Evolutionary conservation across 805 yeast genomes (phyloP), one percentile per base, ranked within the genome.

Genomic region (Clavispora asparagi): DNA sequence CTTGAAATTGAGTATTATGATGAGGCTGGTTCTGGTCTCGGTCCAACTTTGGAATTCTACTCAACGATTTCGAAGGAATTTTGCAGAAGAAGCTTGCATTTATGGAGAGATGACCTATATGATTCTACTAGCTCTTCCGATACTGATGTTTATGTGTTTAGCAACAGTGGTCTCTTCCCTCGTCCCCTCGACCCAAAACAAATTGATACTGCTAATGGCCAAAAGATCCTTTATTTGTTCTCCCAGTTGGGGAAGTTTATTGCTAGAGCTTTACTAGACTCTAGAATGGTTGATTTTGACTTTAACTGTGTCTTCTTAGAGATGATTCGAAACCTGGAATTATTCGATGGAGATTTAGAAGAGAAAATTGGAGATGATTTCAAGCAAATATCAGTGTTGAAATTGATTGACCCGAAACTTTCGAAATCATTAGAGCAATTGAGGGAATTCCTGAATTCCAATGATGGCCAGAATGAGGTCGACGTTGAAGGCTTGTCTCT

Each of bases 11-110:
- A 91, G 61, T 92, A 86, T 57, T 81, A 76, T 51, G 90, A 85
- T 53, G 99, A 92, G 62, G 96, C 77, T 7, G 99, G 98, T n/a
- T 84, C 96, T 0, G 99, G 99, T 0, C 68, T 90, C 39, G 99
- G 99, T 0, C 99, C 99, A 4, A 92, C 99, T 0, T 71, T 91
- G 52, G 99, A 92, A 64, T 92, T 94, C 59, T 92, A 89, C 59
- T 82, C 97, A 0, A 70, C 75, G 13, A 89, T 87, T 1, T 89
- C 97, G 0, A 79, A 73, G 46, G 90, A 83, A 51, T 89, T 92
- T 61, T 69, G 85, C 1, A 74, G 69, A 52, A 75, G 73, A 42
- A 73, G 72, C 26, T 64, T 83, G 40, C 65, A 64, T 8, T 69
- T 94, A 70, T 92, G 98, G 98, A 75, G 95, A 54, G 64, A 64